Evolutionary conservation across 495 filamentous ascomycete genomes (phyloP), one percentile per base, ranked within the genome.

Genomic region (Copromyces sp.): DNA sequence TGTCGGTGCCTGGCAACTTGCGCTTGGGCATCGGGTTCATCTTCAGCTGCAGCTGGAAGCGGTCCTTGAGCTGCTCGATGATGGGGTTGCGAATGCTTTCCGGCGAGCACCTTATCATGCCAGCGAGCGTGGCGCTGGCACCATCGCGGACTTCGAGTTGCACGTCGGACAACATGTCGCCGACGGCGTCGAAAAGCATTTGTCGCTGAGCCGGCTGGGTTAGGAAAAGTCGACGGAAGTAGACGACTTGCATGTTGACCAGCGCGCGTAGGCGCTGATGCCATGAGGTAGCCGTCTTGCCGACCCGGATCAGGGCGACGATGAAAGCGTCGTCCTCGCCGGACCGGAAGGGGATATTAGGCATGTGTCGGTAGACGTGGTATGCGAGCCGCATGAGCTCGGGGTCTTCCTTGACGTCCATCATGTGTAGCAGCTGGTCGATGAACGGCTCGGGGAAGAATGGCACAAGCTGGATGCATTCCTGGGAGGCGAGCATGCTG

Each of bases 241-340:
- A 99, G 78, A 99, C 91, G 77, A 98, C 95, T 80, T 99, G 95
- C 86, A 99, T 98, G 82, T 98, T 98, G 83, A 99, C 97, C 75
- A 98, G 89, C 37, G 97, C 93, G n/a, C 95, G 90, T 44, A 99
- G 86, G 32, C 95, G 92, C 80, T 98, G 96, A 79, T 99, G 95
- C 95, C 95, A 99, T n/a, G 91, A 92, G 3, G 90, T 83, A 0
- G 95, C 91, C 12, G 89, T 91, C 76, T 90, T 92, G 45, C 96
- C 95, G 72, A 99, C 95, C 72, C 91, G 89, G 74, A 98, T 94
- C 44, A 98, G 89, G 3, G 91, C 91, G 14, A 87, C 87, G 76
- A 98, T 93, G 81, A 99, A 97, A 3, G 86, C 86, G 3, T 87
- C 89, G 78, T 95, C 92, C 79, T 97, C 91, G 74, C 94, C 94